phyloP scores from a whole-genome alignment of 768 basidiomycete genomes.

The Rickenella mellea region DNA sequence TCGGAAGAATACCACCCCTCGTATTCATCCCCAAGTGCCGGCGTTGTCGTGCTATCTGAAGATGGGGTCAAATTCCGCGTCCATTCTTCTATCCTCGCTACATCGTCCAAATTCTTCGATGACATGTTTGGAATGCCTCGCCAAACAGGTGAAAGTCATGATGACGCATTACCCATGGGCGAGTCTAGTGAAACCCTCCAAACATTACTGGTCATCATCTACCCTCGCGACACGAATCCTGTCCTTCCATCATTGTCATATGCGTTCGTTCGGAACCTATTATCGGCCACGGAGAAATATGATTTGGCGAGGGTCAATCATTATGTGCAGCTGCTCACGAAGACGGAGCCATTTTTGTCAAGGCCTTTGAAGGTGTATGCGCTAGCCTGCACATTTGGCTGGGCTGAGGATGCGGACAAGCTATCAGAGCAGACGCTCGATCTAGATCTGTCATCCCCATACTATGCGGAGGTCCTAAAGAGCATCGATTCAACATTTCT shows the following conservation, averaged over 20 bases:
- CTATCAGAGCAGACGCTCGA: neutral
- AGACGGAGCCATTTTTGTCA: too few species aligned
- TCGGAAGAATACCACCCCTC: too few species aligned
- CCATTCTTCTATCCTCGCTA: slow-evolving; percentile 5
- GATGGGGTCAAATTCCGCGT: slow-evolving; percentile 9
- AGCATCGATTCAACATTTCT: too few species aligned
- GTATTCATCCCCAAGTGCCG: too few species aligned
- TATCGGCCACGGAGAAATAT: neutral
- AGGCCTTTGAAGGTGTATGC: neutral
- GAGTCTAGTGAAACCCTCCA: neutral
- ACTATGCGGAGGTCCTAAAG: too few species aligned
- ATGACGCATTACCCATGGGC: neutral
- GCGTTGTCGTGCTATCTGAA: slow-evolving; percentile 1
- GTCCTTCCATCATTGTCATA: neutral
- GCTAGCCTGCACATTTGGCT: neutral
- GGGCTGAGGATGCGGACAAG: neutral
- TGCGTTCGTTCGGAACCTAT: neutral
- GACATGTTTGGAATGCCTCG: slow-evolving; percentile 8
- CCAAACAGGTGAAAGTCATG: neutral
- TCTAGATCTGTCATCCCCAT: too few species aligned
- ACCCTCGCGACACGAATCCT: neutral
- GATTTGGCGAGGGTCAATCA: too few species aligned
- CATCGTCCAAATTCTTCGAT: slow-evolving; percentile 10
- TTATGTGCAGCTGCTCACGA: too few species aligned
- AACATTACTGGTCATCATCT: neutral